Conservation (phyloP, 2,329 filamentous ascomycete genomes). For the Fusarium vanettenii region DNA sequence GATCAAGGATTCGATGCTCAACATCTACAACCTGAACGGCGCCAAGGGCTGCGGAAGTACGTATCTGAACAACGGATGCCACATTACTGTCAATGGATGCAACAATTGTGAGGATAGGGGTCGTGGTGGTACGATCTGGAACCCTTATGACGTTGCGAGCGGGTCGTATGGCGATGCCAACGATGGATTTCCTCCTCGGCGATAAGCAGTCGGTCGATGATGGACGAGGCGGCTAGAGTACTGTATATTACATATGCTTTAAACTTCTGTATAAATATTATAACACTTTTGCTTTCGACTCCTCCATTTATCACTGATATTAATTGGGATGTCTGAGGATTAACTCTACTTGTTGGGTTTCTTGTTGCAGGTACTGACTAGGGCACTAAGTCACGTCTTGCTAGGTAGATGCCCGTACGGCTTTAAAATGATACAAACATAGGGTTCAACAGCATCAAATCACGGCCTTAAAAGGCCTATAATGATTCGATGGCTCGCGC, state of each 20-base stretch:
- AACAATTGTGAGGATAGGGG: conserved; percentile 15
- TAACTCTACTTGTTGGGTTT: no score
- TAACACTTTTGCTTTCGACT: neutral
- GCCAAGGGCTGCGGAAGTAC: conserved; percentile 19
- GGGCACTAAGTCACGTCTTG: neutral
- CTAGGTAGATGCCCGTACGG: neutral
- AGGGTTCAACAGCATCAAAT: neutral
- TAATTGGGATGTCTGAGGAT: no score
- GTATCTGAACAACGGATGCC: conserved; percentile 8
- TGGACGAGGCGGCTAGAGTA: neutral
- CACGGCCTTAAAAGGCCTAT: neutral
- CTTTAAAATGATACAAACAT: neutral
- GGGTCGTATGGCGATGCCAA: conserved; percentile 4
- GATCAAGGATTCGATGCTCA: conserved; percentile 19
- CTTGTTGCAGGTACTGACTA: neutral
- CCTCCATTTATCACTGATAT: no score
- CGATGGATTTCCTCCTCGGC: conserved; percentile 9
- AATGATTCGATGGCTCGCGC: neutral
- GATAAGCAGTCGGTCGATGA: neutral
- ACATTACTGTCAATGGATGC: conserved; percentile 16
- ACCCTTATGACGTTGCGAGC: neutral
- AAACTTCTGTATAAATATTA: neutral
- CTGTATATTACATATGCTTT: neutral
- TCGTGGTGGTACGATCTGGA: neutral
- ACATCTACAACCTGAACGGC: conserved; percentile 15